Evolutionary conservation across 495 filamentous ascomycete species (phyloP).

Genomic region (Cryomyces minteri): DNA sequence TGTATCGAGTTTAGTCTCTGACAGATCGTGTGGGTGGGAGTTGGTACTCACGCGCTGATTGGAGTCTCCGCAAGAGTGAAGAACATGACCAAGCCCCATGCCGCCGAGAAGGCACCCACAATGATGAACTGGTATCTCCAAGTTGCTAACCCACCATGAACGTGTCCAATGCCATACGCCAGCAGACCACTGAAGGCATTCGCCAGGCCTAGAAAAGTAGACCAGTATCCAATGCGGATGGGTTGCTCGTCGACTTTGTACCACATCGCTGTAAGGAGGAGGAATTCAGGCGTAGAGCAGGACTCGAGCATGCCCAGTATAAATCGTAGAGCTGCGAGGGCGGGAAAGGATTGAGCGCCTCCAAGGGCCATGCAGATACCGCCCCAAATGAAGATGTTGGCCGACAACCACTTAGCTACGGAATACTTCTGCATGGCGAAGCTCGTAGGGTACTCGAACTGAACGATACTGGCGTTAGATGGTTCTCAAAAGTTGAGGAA

Average conservation of each 20-base stretch:
- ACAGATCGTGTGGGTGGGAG: slow-evolving; percentile 7
- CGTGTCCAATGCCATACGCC: slow-evolving; percentile 61
- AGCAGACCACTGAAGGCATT: slow-evolving; percentile 58
- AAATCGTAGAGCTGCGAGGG: slow-evolving; percentile 29
- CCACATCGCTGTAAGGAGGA: slow-evolving; percentile 36
- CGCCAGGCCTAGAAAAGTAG: too few species aligned
- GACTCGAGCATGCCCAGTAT: slow-evolving; percentile 49
- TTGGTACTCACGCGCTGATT: background rate
- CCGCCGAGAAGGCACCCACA: slow-evolving; percentile 40
- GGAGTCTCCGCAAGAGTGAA: background rate
- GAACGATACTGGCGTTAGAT: too few species aligned
- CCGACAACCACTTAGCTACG: slow-evolving; percentile 6
- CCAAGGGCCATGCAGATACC: slow-evolving; percentile 38
- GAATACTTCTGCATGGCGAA: slow-evolving; percentile 22
- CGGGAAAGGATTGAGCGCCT: slow-evolving; percentile 28
- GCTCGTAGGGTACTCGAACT: slow-evolving; percentile 44
- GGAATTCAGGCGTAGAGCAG: slow-evolving; percentile 37
- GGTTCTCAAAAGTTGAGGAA: too few species aligned
- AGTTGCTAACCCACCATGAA: slow-evolving; percentile 32
- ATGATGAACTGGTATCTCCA: slow-evolving; percentile 72
- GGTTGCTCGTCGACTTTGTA: slow-evolving; percentile 45
- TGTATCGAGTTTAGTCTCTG: too few species aligned
- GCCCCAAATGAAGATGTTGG: slow-evolving; percentile 18
- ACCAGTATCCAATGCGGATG: slow-evolving; percentile 41
- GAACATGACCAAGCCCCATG: too few species aligned